Base-by-base conservation (phyloP, 2,329 filamentous ascomycete species). In the Catunica adiposa region DNA sequence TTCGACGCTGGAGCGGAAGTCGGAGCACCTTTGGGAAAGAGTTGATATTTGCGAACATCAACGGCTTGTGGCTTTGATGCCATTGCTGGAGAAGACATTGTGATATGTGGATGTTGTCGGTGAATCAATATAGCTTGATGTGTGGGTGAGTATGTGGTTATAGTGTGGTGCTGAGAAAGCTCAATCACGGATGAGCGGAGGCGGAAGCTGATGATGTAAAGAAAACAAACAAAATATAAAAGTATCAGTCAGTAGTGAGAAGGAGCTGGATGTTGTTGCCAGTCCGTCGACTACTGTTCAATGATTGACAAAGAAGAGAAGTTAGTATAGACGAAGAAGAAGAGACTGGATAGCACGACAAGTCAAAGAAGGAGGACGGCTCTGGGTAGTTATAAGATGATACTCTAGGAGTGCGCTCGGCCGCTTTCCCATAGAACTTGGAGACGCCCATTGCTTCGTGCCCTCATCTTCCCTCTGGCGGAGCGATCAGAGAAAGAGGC, bases 1-100 rank as follows among this genome's bases (percentile, higher is more conserved):
- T 75, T 78, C 56, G 68, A 66, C 17, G 44, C 14, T 7, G 31
- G 8, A 17, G 38, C 46, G n/a, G 55, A 29, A n/a, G 23, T 23
- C 56, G 65, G 68, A 48, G 70, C 65, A 58, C 77, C 70, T 63
- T 69, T 73, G 58, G 78, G 74, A 61, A 82, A 82, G 42, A 81
- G 69, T 63, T 81, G 78, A 61, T 82, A 82, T 66, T 77, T 81
- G 57, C 73, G 72, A 40, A 26, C 20, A 47, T 60, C 57, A 15
- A 31, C 50, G 11, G 48, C 2, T 31, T 29, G 48, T 20, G 26
- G 15, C 29, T 51, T 51, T 51, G 48, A 25, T n/a, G 48, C 48
- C 25, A 51, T 29, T 29, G 29, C 8, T 15, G 25, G 48, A 51
- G 48, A 51, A 8, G 48, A 23, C 48, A 51, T 51, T 51, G 15